Evolutionary conservation across 495 filamentous ascomycete genomes (phyloP).

Genomic region (Xylaria bambusicola): DNA sequence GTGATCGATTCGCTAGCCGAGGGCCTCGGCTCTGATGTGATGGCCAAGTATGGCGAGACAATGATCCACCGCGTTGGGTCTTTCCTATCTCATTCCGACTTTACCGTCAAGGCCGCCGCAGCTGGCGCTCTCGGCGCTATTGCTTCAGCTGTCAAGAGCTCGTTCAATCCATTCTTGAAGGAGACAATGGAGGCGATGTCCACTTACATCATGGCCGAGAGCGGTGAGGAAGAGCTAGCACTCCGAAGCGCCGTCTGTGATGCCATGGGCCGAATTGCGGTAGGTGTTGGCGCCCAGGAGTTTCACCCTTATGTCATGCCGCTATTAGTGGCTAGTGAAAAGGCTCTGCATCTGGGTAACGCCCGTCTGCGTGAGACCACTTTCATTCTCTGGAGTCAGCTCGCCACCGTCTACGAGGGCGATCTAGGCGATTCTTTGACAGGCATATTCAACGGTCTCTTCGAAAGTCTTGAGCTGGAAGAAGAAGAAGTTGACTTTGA

Average conservation of each 20-base stretch:
- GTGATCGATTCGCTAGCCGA: slow-evolving; percentile 91
- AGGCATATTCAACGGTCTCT: slow-evolving; percentile 81
- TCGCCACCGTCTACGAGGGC: slow-evolving; percentile 92
- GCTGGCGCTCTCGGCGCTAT: slow-evolving; percentile 89
- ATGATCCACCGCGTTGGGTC: slow-evolving; percentile 80
- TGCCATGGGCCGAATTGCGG: slow-evolving; percentile 86
- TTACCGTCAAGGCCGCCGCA: slow-evolving; percentile 85
- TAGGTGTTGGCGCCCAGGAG: slow-evolving; percentile 79
- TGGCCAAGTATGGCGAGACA: slow-evolving; percentile 76
- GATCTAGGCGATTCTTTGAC: slow-evolving; percentile 85
- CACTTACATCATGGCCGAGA: slow-evolving; percentile 81
- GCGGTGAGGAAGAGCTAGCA: slow-evolving; percentile 84
- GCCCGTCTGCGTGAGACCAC: slow-evolving; percentile 89
- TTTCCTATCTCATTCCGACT: slow-evolving; percentile 79
- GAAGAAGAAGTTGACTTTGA: slow-evolving; percentile 83
- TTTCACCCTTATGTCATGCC: slow-evolving; percentile 90
- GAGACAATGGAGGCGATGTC: slow-evolving; percentile 83
- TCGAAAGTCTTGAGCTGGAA: slow-evolving; percentile 83
- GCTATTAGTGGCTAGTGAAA: slow-evolving; percentile 87
- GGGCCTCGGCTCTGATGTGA: slow-evolving; percentile 81
- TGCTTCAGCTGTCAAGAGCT: slow-evolving; percentile 76
- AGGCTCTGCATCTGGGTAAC: slow-evolving; percentile 86
- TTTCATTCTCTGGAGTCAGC: slow-evolving; percentile 92
- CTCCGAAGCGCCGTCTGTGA: slow-evolving; percentile 87
- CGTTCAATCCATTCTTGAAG: slow-evolving; percentile 88